These are phyloP conservation scores for Penicillium canescens DNA, from an alignment of 495 filamentous ascomycete species.

Conservation along the genomic window DNA sequence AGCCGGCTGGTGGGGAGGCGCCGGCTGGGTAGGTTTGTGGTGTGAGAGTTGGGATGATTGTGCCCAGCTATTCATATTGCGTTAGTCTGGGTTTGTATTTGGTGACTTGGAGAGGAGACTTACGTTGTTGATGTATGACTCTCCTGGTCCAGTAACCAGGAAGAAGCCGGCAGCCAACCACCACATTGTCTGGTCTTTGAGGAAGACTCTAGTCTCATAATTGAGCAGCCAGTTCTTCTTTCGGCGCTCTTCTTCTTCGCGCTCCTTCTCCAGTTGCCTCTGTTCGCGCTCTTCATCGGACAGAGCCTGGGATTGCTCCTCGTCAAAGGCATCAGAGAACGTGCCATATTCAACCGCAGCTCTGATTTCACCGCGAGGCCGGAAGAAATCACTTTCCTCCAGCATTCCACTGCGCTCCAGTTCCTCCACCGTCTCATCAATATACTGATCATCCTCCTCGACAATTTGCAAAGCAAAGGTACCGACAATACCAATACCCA, in stretches of 20 bases:
- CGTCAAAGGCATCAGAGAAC: constrained; percentile 32
- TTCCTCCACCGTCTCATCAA: constrained; percentile 84
- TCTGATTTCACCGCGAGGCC: constrained; percentile 32
- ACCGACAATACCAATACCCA: constrained; percentile 71
- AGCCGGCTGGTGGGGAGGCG: constrained; percentile 58
- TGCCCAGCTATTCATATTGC: constrained; percentile 64
- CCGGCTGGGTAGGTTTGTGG: constrained; percentile 52
- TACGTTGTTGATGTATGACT: constrained; percentile 95
- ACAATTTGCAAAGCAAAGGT: constrained; percentile 70
- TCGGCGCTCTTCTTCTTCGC: constrained; percentile 63
- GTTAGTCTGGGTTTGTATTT: constrained; percentile 3
- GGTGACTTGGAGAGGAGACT: background rate
- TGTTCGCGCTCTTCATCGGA: constrained; percentile 50
- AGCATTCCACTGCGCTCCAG: constrained; percentile 83
- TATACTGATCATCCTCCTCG: constrained; percentile 61
- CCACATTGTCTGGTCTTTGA: constrained; percentile 93
- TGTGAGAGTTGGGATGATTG: constrained; percentile 83
- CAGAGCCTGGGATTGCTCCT: constrained; percentile 29
- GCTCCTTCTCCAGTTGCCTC: constrained; percentile 45
- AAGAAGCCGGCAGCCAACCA: constrained; percentile 88
- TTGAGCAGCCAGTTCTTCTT: constrained; percentile 89
- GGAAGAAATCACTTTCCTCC: constrained; percentile 67
- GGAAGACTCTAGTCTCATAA: constrained; percentile 78
- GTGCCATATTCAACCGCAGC: constrained; percentile 54
- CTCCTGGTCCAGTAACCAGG: constrained; percentile 88